A percentile compares a stretch with the other conserved stretches of the same genome.
Evolutionary conservation across 768 basidiomycete species (phyloP).

Genomic region (Leccinum boreale): DNA sequence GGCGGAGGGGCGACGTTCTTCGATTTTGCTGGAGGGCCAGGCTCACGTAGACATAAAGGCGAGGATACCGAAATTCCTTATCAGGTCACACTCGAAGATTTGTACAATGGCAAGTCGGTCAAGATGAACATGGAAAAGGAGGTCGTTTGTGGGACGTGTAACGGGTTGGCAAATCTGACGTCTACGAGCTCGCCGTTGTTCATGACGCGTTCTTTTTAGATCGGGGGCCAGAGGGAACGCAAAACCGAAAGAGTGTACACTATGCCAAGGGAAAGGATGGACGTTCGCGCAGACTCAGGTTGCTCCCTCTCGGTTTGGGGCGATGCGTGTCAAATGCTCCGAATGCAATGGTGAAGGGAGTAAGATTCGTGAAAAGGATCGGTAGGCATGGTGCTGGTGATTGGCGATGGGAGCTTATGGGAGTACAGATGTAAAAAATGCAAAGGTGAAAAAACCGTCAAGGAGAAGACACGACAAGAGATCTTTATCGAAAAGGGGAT

Average conservation of each 20-base stretch:
- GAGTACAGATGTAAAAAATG: conserved; percentile 86
- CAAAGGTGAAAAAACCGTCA: conserved; percentile 78
- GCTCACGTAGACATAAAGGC: conserved; percentile 51
- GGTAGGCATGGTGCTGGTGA: conserved; percentile 40
- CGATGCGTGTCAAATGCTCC: conserved; percentile 55
- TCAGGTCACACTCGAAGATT: conserved; percentile 85
- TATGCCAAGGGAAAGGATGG: conserved; percentile 84
- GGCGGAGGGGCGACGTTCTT: conserved; percentile 56
- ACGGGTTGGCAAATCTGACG: conserved; percentile 53
- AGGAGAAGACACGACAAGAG: conserved; percentile 88
- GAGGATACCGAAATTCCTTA: conserved; percentile 76
- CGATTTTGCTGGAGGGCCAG: conserved; percentile 56
- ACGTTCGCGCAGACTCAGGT: conserved; percentile 56
- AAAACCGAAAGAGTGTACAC: conserved; percentile 80
- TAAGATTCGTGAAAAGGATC: conserved; percentile 79
- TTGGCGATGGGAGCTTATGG: conserved; percentile 2
- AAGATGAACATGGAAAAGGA: conserved; percentile 90
- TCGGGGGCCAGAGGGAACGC: conserved; percentile 79
- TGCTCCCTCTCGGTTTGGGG: conserved; percentile 45
- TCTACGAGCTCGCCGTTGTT: background rate
- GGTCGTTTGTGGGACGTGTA: conserved; percentile 72
- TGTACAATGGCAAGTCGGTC: conserved; percentile 87
- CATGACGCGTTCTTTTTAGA: conserved; percentile 37
- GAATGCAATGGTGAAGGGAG: conserved; percentile 69
- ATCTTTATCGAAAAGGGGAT: conserved; percentile 87